Percentiles rank a stretch among this genome's conserved stretches.
These are phyloP conservation scores for Linum usitatissimum DNA, from an alignment of 345 rosid genomes.

Conservation along the genomic window DNA sequence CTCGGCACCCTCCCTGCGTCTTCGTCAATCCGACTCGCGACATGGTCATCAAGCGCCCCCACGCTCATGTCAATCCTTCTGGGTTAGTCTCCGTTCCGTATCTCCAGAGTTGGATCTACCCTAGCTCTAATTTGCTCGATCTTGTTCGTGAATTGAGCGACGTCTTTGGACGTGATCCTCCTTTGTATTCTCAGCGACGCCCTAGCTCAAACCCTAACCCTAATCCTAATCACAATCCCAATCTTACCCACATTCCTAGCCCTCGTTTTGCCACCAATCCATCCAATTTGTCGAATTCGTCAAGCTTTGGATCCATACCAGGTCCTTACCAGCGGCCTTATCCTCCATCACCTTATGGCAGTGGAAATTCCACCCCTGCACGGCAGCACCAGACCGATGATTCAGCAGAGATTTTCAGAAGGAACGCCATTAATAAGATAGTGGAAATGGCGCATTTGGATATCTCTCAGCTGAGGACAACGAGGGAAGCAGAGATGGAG, in stretches of 20 bases:
- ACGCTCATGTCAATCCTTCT: slow-evolving; percentile 66
- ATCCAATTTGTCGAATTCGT: too few relatives aligned
- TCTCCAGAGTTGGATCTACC: slow-evolving; percentile 77
- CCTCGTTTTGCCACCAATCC: too few relatives aligned
- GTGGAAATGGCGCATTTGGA: slow-evolving; percentile 65
- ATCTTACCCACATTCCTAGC: too few relatives aligned
- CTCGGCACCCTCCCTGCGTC: slow-evolving; percentile 66
- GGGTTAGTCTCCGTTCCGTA: slow-evolving; percentile 73
- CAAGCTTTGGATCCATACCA: too few relatives aligned
- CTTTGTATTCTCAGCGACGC: too few relatives aligned
- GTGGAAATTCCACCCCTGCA: too few relatives aligned
- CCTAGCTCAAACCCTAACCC: too few relatives aligned
- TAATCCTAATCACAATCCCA: too few relatives aligned
- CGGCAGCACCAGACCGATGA: too few relatives aligned
- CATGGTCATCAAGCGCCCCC: slow-evolving; percentile 89
- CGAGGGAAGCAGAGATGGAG: slow-evolving; percentile 72
- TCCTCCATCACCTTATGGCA: too few relatives aligned
- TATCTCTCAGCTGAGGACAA: slow-evolving; percentile 40
- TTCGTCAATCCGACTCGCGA: slow-evolving; percentile 93
- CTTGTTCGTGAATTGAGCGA: slow-evolving; percentile 28
- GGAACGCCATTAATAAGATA: slow-evolving; percentile 58
- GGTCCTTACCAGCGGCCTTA: too few relatives aligned
- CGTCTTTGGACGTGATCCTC: too few relatives aligned
- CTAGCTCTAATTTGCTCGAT: slow-evolving; percentile 69
- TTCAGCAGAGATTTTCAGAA: neutral